phyloP scores from a whole-genome alignment of 805 yeast genomes.

The Wickerhamiella spandovensis region DNA sequence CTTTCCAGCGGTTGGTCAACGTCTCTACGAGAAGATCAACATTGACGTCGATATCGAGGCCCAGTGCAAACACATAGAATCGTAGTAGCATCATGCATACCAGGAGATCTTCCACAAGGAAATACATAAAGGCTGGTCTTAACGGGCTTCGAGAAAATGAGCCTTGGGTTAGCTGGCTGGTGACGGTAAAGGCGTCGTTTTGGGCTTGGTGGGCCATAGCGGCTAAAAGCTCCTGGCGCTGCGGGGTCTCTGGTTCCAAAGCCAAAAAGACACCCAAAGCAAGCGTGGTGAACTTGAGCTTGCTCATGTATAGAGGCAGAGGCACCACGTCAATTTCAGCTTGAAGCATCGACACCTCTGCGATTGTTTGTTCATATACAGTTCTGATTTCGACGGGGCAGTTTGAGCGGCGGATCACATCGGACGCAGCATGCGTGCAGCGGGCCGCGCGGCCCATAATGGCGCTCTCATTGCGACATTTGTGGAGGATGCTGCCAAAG shows the following conservation, averaged over 20 bases:
- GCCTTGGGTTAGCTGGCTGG: conserved; percentile 10
- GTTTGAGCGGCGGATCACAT: background rate
- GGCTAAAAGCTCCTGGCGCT: background rate
- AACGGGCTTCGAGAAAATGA: background rate
- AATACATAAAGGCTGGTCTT: conserved; percentile 8
- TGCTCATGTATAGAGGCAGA: background rate
- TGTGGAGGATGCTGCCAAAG: background rate
- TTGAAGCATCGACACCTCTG: background rate
- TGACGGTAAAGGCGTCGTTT: background rate
- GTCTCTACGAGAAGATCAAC: conserved; percentile 16
- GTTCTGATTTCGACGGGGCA: background rate
- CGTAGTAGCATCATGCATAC: conserved; percentile 13
- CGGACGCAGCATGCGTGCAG: background rate
- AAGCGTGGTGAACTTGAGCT: background rate
- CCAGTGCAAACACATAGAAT: conserved; percentile 12
- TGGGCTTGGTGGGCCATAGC: background rate
- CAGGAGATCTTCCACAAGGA: conserved; percentile 11
- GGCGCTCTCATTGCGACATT: background rate
- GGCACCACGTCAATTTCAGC: background rate
- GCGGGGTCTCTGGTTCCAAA: background rate
- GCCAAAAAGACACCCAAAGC: background rate
- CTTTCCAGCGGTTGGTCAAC: conserved; percentile 20
- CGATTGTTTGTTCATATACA: background rate
- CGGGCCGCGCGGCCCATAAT: background rate
- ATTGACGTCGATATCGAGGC: conserved; percentile 18